These are phyloP conservation scores for Neopestalotiopsis rosae DNA, from an alignment of 2,329 filamentous ascomycete species.

Conservation along the genomic window DNA sequence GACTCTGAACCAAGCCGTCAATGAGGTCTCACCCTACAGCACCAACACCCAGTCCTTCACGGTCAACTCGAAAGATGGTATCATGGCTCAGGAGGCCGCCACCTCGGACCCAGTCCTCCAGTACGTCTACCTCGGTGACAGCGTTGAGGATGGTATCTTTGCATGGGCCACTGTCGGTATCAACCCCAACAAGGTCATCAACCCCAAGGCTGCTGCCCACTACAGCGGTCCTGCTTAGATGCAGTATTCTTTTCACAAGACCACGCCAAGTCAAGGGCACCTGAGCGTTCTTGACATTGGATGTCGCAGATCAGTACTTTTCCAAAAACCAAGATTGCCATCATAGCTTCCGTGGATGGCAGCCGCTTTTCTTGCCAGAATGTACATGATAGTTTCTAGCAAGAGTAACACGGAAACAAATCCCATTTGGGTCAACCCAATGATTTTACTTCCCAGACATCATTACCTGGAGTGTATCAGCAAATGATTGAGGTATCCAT, in stretches of 20 bases:
- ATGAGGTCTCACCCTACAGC: slow-evolving; percentile 11
- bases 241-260: not conserved
- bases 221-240: slow-evolving; percentile 14
- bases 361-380: not conserved
- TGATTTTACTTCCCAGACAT: too few relatives aligned
- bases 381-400: not conserved
- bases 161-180: slow-evolving; percentile 16
- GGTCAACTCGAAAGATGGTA: slow-evolving; percentile 9
- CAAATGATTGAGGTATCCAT: too few relatives aligned
- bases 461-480: too few relatives aligned
- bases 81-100: slow-evolving; percentile 16
- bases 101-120: slow-evolving; percentile 14
- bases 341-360: not conserved
- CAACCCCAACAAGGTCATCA: slow-evolving; percentile 21
- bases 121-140: slow-evolving; percentile 16
- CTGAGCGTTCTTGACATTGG: not conserved
- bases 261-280: not conserved
- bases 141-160: slow-evolving; percentile 16
- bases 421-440: not conserved
- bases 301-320: not conserved
- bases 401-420: not conserved
- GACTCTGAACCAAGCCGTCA: slow-evolving; percentile 22
- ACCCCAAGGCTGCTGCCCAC: slow-evolving; percentile 24
- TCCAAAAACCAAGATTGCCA: not conserved
- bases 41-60: slow-evolving; percentile 18